Base-by-base conservation (phyloP, 2,329 filamentous ascomycete genomes). In the Aspergillus fumigatiaffinis region DNA sequence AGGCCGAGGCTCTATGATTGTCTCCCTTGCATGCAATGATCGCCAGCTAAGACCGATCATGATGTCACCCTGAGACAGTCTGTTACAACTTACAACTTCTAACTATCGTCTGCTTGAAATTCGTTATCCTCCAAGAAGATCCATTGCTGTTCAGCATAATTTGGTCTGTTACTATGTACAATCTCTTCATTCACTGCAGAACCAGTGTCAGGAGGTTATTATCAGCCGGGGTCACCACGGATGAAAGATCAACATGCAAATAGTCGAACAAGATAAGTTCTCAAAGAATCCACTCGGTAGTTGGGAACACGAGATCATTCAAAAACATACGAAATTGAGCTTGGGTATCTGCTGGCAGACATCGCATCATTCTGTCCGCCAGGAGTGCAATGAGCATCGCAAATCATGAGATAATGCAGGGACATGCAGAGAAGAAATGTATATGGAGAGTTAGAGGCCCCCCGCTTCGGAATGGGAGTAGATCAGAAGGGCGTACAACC, bases 331-430 rank as follows among this genome's bases (percentile, higher is more conserved):
- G 21, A 47, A 23, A 25, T 47, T 14, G 44, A 47, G 21, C 58
- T 44, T 62, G 71, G 71, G 71, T 73, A 73, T 73, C 69, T 71
- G 70, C 65, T 70, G 67, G 64, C 63, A 61, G 53, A 54, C 52
- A 61, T 53, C 57, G 50, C 58, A 35, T 55, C 44, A 53, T 51
- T 57, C 28, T 51, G 52, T 54, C 61, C 55, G 59, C 63, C 67
- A 68, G 59, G 63, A 57, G 62, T 54, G 21, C 47, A 54, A 56
- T 10, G 17, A 41, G 38, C 46, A 32, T 55, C 14, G 21, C 28
- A 54, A 47, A 52, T 50, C 47, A 41, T 59, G 46, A 53, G 20
- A 47, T 14, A 23, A 50, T 54, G 41, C 28, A 23, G 42, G 47
- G 47, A 47, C 21, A 53, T 42, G 14, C 42, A 35, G 32, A 42